Conservation (phyloP, 2,329 filamentous ascomycete species). For the Zopfia rhizophila region DNA sequence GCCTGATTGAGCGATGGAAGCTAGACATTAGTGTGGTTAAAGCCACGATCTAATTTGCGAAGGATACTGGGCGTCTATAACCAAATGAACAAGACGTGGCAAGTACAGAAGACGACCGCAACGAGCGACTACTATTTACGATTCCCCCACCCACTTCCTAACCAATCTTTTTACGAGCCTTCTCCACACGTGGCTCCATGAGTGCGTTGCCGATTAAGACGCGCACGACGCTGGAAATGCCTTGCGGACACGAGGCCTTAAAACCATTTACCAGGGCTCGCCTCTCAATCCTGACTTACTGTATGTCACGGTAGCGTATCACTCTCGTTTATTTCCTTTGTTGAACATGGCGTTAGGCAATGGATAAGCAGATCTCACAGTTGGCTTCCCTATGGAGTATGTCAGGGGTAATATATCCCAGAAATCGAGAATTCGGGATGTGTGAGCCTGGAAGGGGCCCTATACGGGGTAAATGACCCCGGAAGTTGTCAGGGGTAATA, state of each 20-base stretch:
- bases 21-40: neutral
- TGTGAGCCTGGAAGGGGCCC: too few relatives aligned
- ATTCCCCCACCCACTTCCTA: neutral
- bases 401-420: too few relatives aligned
- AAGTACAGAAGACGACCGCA: constrained; percentile 1
- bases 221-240: neutral
- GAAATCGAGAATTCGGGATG: too few relatives aligned
- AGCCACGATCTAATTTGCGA: neutral
- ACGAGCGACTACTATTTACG: neutral
- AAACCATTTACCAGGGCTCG: neutral
- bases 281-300: neutral
- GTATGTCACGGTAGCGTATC: neutral
- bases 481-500: too few relatives aligned
- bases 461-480: too few relatives aligned
- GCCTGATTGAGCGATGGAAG: constrained; percentile 1
- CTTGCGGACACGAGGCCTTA: neutral
- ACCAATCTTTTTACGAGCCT: neutral
- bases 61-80: neutral
- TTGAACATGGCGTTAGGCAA: constrained; percentile 1
- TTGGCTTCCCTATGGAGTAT: too few relatives aligned
- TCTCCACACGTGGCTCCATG: neutral
- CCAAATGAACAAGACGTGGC: neutral
- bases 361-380: neutral
- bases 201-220: constrained; percentile 1
- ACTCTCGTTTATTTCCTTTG: neutral